Percentiles rank a stretch among this genome's conserved stretches.
Evolutionary conservation across 768 basidiomycete species (phyloP).

Genomic region (Piloderma croceum): DNA sequence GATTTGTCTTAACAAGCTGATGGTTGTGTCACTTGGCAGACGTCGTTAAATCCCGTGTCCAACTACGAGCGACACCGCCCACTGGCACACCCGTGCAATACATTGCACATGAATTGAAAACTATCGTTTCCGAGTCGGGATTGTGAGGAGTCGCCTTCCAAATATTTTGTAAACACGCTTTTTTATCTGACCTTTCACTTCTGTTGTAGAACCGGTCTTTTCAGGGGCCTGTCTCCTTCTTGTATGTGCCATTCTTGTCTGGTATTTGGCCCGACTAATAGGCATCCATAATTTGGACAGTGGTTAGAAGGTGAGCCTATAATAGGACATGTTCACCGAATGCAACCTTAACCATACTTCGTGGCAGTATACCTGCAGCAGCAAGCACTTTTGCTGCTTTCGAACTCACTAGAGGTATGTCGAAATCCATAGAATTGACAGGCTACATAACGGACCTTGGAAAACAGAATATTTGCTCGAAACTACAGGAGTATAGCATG

Average conservation of each 20-base stretch:
- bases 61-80: slow-evolving; percentile 72
- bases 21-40: slow-evolving; percentile 37
- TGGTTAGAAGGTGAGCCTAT: slow-evolving; percentile 57
- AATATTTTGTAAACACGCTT: neutral
- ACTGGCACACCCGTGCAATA: slow-evolving; percentile 69
- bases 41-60: slow-evolving; percentile 87
- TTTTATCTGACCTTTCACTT: neutral
- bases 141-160: slow-evolving; percentile 32
- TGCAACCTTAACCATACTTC: slow-evolving; percentile 2
- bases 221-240: slow-evolving; percentile 72
- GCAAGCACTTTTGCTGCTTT: slow-evolving; percentile 88
- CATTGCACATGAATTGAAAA: slow-evolving; percentile 62
- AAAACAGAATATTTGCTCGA: no score
- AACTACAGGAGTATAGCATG: no score
- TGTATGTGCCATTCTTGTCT: slow-evolving; percentile 39
- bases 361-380: slow-evolving; percentile 78
- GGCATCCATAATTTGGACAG: slow-evolving; percentile 17
- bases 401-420: slow-evolving; percentile 70
- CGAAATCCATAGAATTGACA: no score
- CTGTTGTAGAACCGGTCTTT: slow-evolving; percentile 50
- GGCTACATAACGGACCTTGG: no score
- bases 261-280: neutral
- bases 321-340: neutral
- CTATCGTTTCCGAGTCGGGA: slow-evolving; percentile 67
- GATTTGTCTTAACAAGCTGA: neutral